phyloP scores from a whole-genome alignment of 805 yeast species.

The Yamadazyma paraphyllophila region DNA sequence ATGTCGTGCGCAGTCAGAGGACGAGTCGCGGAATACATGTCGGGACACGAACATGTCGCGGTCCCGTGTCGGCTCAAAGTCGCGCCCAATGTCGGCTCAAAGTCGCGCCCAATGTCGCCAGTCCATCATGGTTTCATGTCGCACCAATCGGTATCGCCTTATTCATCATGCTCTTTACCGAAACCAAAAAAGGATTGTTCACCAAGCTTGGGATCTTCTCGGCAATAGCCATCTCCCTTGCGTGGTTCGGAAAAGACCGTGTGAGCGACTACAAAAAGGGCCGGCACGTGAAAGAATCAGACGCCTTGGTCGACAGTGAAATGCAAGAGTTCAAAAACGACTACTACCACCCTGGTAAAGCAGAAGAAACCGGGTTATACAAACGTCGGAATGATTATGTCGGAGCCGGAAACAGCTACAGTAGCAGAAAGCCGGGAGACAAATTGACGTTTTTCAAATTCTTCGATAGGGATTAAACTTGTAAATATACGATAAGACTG shows the following conservation, averaged over 20 bases:
- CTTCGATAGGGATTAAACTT: constrained; percentile 18
- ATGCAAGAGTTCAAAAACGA: constrained; percentile 28
- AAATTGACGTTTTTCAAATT: constrained; percentile 32
- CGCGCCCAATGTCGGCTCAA: background rate
- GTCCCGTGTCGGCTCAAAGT: background rate
- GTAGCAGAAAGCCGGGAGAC: constrained; percentile 59
- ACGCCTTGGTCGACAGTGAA: constrained; percentile 31
- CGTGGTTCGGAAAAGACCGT: constrained; percentile 34
- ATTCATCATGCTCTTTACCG: constrained; percentile 15
- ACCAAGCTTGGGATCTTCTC: constrained; percentile 33
- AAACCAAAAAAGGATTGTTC: constrained; percentile 36
- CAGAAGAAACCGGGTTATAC: constrained; percentile 28
- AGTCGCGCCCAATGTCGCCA: background rate
- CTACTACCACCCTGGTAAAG: constrained; percentile 48
- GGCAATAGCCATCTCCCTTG: constrained; percentile 30
- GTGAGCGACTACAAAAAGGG: constrained; percentile 33
- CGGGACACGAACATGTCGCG: background rate
- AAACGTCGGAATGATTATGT: constrained; percentile 61
- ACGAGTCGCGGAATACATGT: too few species aligned
- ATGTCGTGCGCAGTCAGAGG: too few species aligned
- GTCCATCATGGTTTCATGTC: too few species aligned
- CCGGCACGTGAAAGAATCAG: constrained; percentile 35
- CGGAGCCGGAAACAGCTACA: constrained; percentile 63
- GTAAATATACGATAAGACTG: background rate
- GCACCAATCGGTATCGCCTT: too few species aligned